Base-by-base conservation (phyloP, 2,329 filamentous ascomycete species). In the Phialophora chinensis region DNA sequence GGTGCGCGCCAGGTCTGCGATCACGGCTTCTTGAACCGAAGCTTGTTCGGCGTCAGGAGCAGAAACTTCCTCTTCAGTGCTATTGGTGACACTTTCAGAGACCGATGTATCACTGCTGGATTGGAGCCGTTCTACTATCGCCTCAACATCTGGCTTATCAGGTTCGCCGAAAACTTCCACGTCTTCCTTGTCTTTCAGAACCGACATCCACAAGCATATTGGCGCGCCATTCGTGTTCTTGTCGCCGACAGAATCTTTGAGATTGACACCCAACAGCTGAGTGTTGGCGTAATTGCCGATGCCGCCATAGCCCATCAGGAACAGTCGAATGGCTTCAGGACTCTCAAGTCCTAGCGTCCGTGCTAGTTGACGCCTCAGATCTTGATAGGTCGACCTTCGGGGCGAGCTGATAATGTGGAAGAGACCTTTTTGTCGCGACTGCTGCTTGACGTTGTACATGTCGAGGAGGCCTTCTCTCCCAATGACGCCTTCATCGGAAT, bases 381-480 rank as follows among this genome's bases (percentile, higher is more conserved):
- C 69, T 35, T 67, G 52, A 25, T 65, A 68, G 23, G 68, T 71
- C 14, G 65, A 57, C 7, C 35, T 42, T 38, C 29, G 58, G 11
- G 68, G 55, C 17, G 64, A 52, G 20, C 27, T 60, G 31, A 60
- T 42, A 4, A 47, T 44, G 31, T 68, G 59, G 42, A 54, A 66
- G 31, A 49, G 17, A 23, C 66, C 66, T 35, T 66, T 59, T 31
- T 71, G 66, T 33, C 66, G 47, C 12, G 62, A 61, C 31, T 67
- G 69, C 23, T 53, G 68, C 59, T 65, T 81, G 72, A 71, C 79
- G 77, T 66, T 82, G 78, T n/a, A 77, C 74, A 68, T 61, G 52
- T 82, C 79, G 54, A 82, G 79, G 3, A 81, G 71, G 58, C 79
- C 80, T 60, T 70, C 67, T 52, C 78, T 66, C 42, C 75, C 72